Evolutionary conservation across 768 basidiomycete species (phyloP).

Genomic region (Cyclocybe aegerita): DNA sequence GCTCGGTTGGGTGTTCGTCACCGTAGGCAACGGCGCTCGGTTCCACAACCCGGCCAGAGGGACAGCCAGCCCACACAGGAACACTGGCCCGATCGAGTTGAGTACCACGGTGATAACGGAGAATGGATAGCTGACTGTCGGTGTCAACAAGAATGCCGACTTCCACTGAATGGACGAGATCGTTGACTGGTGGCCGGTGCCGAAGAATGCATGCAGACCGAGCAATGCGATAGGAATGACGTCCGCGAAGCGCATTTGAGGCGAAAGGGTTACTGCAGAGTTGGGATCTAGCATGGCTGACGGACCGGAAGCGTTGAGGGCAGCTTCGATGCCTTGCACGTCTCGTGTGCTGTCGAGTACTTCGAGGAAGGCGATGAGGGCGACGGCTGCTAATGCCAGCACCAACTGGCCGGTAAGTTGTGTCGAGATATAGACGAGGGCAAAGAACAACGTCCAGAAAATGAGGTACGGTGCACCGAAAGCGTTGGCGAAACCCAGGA

Average conservation of each 20-base stretch:
- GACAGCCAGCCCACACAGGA: constrained; percentile 62
- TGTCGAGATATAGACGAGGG: constrained; percentile 59
- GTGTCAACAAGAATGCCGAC: constrained; percentile 79
- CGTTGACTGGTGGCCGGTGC: constrained; percentile 90
- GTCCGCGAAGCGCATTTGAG: constrained; percentile 58
- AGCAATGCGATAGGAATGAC: constrained; percentile 74
- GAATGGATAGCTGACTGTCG: constrained; percentile 66
- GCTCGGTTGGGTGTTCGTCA: background rate
- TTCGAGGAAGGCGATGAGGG: constrained; percentile 77
- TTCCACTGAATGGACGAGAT: constrained; percentile 96
- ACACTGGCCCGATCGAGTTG: constrained; percentile 76
- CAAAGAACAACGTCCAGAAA: constrained; percentile 71
- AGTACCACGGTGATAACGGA: constrained; percentile 71
- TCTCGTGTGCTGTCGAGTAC: constrained; percentile 82
- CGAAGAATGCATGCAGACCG: constrained; percentile 75
- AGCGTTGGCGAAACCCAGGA: constrained; percentile 87
- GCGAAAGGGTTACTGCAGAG: constrained; percentile 25
- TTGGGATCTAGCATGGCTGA: constrained; percentile 40
- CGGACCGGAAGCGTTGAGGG: constrained; percentile 48
- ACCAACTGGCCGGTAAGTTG: constrained; percentile 86
- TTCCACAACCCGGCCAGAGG: constrained; percentile 86
- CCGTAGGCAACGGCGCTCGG: constrained; percentile 54
- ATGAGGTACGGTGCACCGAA: constrained; percentile 87
- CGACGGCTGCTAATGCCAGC: constrained; percentile 60
- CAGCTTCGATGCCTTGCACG: constrained; percentile 49